Base-by-base conservation (phyloP, 495 filamentous ascomycete genomes). In the Durotheca rogersii region DNA sequence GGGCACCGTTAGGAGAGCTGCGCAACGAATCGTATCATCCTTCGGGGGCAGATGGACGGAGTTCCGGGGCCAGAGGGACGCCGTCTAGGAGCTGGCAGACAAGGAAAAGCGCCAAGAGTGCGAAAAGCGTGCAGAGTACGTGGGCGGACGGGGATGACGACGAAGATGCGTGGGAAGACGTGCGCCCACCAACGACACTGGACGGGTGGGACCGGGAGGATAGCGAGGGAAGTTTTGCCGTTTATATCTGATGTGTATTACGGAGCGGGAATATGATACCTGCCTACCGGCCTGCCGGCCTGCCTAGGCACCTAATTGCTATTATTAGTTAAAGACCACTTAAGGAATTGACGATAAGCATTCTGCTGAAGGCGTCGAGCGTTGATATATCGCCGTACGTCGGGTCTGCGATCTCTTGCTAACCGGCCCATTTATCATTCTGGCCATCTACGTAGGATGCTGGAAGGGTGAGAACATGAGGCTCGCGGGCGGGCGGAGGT, bases 161-260 rank as follows among this genome's bases (percentile, higher is more conserved):
- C 18, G 51, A 58, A 0, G 59, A 60, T 25, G 52, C 52, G 11
- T 65, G 62, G 62, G 62, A 65, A 16, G 62, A 65, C 38, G 53
- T 65, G 38, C 48, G 51, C 1, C 62, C 62, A 17, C 56, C 62
- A 27, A 60, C 62, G 27, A 47, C 48, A 2, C 32, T 62, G 4
- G 59, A 52, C 1, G 62, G 52, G 5, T 65, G 59, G 55, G 59
- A 58, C 3, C 49, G 21, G 7, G 51, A 20, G 1, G 56, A 39
- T 33, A 65, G 59, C 23, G 53, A 65, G 11, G 60, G 59, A 17
- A 65, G 62, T 31, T 65, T 65, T 48, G 49, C 62, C 15, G 47
- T 62, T 38, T 62, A 65, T 60, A 65, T 65, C 52, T 64, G 25
- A 38, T 46, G 14, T 51, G n/a, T 45, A 9, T 21, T 23, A 36